Evolutionary conservation across 176 grass and related monocot species (phyloP), one percentile per base, ranked within the genome.

Genomic region (Carex cristatella): DNA sequence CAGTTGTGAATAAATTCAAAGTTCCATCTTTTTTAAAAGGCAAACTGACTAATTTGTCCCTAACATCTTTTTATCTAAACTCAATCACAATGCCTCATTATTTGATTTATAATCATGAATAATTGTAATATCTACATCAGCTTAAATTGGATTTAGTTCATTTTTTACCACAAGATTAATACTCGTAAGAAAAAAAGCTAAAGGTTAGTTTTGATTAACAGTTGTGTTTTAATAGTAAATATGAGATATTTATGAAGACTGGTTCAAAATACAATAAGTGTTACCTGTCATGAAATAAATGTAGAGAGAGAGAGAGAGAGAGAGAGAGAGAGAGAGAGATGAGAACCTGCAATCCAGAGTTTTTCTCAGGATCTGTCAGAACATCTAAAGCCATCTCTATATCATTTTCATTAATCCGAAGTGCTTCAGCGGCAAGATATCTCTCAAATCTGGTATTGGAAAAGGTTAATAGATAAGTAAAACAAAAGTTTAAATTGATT

Each of bases 291-390:
- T 14, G 0, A 40, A 46, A 18, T 35, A 42, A 71, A 5, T 40
- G 37, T 0, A 40, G 38, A 40, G 38, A 40, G 3, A 40, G 38
- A 40, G 16, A 7, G 15, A 84, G 46, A 68, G 35, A 49, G 27
- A 5, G 16, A 53, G 13, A 42, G 31, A 74, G 49, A 90, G 16
- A 14, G n/a, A n/a, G 23, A 23, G 23, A 23, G 23, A 8, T 57
- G 62, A 55, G 78, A 87, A 99, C 96, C 87, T 95, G 96, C 69
- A 99, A 76, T 31, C 18, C 42, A 83, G 90, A 94, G 23, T 99
- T 99, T 85, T 87, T 49, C 38, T 95, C 96, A 85, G 96, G 93
- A 89, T 99, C 88, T 88, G 96, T 99, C 78, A 99, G 80, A 79
- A 94, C 40, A 90, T 99, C 93, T 73, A 95, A 85, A 54, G 96